Conservation (phyloP, 176 grass and related monocot genomes). For the Oryza nivara region DNA sequence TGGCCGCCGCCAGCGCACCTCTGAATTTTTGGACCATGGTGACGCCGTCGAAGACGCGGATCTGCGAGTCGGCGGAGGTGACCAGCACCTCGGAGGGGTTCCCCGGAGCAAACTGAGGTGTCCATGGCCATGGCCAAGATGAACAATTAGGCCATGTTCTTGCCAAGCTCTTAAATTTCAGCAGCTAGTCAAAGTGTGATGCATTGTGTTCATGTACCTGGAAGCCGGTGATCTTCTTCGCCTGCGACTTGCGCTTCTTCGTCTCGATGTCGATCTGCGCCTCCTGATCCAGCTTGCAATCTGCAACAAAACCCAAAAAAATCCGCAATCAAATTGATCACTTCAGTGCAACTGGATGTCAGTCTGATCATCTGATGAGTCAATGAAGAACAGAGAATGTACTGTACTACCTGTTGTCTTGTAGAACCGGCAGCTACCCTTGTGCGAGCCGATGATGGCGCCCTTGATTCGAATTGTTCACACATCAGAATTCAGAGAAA, state of each 20-base stretch:
- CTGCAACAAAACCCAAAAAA: slow-evolving; percentile 26
- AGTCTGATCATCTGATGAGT: slow-evolving; percentile 37
- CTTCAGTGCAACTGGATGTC: slow-evolving; percentile 37
- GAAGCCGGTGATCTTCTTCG: slow-evolving; percentile 92
- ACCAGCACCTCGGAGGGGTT: slow-evolving; percentile 74
- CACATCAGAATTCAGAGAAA: slow-evolving; percentile 12
- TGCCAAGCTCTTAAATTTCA: neutral
- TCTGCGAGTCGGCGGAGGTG: slow-evolving; percentile 95
- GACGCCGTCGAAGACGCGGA: slow-evolving; percentile 82
- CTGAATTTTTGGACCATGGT: slow-evolving; percentile 91
- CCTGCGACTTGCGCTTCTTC: slow-evolving; percentile 76
- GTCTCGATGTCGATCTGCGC: slow-evolving; percentile 66
- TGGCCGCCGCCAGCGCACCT: slow-evolving; percentile 43
- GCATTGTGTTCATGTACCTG: slow-evolving; percentile 48
- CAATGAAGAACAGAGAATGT: neutral
- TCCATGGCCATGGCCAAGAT: neutral
- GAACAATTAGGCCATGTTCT: neutral
- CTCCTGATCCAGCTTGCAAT: slow-evolving; percentile 68
- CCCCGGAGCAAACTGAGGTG: slow-evolving; percentile 65
- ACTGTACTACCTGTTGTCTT: slow-evolving; percentile 71
- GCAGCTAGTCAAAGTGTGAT: neutral
- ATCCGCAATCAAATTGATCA: neutral
- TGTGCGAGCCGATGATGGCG: slow-evolving; percentile 79
- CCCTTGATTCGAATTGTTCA: slow-evolving; percentile 46
- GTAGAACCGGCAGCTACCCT: slow-evolving; percentile 80